Evolutionary conservation across 768 basidiomycete genomes (phyloP), one percentile per base, ranked within the genome.

Genomic region (Termitomyces sp.): DNA sequence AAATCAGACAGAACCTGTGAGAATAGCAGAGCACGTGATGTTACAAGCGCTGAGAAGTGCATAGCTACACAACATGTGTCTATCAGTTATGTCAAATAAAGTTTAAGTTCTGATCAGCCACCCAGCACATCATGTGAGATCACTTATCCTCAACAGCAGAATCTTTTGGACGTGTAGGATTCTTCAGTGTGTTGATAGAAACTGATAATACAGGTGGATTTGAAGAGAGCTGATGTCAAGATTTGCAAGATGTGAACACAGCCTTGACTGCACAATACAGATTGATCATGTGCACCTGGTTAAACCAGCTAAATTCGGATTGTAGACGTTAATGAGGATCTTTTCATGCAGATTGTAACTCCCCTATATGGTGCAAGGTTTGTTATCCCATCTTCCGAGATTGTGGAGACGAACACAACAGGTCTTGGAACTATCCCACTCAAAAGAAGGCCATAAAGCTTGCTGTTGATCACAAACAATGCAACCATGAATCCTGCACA

Each of bases 131-230:
- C n/a, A n/a, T n/a, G n/a, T n/a, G n/a, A n/a, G n/a, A n/a, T n/a
- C n/a, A n/a, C n/a, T n/a, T n/a, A n/a, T n/a, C n/a, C n/a, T n/a
- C n/a, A n/a, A n/a, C n/a, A n/a, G 76, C 71, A 12, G 84, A 86
- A 61, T 91, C 88, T 71, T 84, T 82, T 56, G 57, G 60, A 54
- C 55, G 59, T 16, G 52, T 42, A 52, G 29, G 49, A 40, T 18
- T 54, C 47, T 11, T 56, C 57, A 42, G 64, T 59, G 54, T 25
- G 64, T 46, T 40, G 42, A 70, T 44, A 10, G 32, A 71, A 54
- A 88, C 73, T 2, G 85, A 85, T 41, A 91, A 71, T n/a, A 84
- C 71, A 0, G 87, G 83, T 6, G 88, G 89, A 53, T 83, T 74
- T 47, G 79, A 70, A 15, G 80, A 70, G 46, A 83, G 78, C 80